Evolutionary conservation across 1,284 basidiomycete species (phyloP).

Genomic region (Mycocalia duriaeana): DNA sequence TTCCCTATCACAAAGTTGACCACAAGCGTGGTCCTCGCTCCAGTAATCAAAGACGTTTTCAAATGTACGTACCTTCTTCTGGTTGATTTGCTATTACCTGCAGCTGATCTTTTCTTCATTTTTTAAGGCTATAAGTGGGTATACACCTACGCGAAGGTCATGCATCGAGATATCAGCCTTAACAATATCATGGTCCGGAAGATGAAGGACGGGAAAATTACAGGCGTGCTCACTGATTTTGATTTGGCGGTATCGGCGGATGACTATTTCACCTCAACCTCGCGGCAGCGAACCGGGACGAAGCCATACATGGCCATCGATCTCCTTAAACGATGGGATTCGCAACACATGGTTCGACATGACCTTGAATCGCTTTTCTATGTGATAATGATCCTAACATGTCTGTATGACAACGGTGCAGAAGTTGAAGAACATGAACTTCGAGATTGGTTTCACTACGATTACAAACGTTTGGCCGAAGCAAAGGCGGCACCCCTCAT

Average conservation of each 20-base stretch:
- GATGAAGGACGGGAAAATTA: conserved; percentile 2
- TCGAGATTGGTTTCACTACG: conserved; percentile 3
- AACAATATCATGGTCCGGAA: conserved; percentile 13
- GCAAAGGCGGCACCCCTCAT: background rate
- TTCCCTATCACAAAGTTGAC: conserved; percentile 6
- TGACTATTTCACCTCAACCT: background rate
- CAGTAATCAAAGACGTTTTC: conserved; percentile 9
- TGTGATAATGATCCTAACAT: conserved; percentile 6
- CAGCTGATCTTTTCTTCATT: background rate
- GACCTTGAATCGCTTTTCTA: conserved; percentile 18
- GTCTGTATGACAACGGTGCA: conserved; percentile 5
- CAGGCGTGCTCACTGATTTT: conserved; percentile 16
- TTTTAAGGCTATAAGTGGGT: conserved; percentile 15
- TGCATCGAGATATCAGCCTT: conserved; percentile 17
- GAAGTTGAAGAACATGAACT: background rate
- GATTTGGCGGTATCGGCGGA: conserved; percentile 9
- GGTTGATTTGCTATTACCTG: background rate
- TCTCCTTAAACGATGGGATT: conserved; percentile 3
- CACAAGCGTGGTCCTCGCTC: background rate
- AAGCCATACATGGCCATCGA: conserved; percentile 15
- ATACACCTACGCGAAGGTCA: conserved; percentile 6
- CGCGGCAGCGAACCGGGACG: conserved; percentile 12
- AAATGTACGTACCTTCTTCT: conserved; percentile 8
- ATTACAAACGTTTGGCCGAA: background rate
- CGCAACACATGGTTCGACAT: conserved; percentile 9